Conservation (phyloP, 192 early-diverging fungal species). For the Entophlyctis luteolus region DNA sequence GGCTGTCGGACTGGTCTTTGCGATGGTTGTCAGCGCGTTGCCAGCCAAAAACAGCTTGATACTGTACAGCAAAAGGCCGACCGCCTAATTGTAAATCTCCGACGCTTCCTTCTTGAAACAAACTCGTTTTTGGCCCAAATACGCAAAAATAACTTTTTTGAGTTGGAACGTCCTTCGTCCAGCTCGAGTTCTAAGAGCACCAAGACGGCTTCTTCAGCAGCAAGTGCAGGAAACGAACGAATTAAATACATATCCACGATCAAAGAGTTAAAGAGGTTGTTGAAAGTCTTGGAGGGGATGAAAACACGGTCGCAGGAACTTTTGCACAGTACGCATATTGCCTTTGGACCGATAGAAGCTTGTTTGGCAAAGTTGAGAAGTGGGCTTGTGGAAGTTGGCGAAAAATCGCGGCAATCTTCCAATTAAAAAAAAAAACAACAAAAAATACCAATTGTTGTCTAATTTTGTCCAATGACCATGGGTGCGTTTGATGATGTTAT, state of each 20-base stretch:
- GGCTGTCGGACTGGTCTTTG: conserved; percentile 7
- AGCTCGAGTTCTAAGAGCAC: neutral
- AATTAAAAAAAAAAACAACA: too few relatives aligned
- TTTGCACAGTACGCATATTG: conserved; percentile 4
- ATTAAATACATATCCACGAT: neutral
- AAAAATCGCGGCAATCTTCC: too few relatives aligned
- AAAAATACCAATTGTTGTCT: too few relatives aligned
- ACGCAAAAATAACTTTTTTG: neutral
- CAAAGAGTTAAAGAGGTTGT: conserved; percentile 1
- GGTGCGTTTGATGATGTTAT: too few relatives aligned
- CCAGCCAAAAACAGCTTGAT: conserved; percentile 2
- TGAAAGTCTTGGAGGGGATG: neutral
- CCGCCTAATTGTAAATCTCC: conserved; percentile 4
- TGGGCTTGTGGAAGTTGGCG: neutral
- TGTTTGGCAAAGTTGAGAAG: conserved; percentile 4
- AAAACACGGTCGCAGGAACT: neutral
- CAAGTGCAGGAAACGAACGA: neutral
- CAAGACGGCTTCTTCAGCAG: neutral
- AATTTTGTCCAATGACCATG: too few relatives aligned
- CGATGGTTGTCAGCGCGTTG: neutral
- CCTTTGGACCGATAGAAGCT: conserved; percentile 11
- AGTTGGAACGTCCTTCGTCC: neutral
- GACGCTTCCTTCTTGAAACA: neutral
- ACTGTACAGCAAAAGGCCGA: conserved; percentile 5
- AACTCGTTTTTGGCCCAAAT: neutral